These are phyloP conservation scores for Pseudogymnoascus sp. DNA, from an alignment of 2,329 filamentous ascomycete species.

Conservation along the genomic window DNA sequence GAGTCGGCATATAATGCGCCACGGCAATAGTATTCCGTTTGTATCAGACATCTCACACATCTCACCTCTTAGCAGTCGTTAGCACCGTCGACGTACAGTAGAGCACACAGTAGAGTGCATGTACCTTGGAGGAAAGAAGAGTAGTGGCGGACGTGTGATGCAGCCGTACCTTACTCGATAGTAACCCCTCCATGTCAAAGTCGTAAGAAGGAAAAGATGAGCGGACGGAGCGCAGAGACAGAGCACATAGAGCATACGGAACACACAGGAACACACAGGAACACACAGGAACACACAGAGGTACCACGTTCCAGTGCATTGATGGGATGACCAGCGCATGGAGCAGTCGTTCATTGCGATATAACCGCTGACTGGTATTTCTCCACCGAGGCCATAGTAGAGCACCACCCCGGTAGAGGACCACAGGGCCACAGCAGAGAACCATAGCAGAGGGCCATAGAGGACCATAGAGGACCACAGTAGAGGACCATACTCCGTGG, in stretches of 20 bases:
- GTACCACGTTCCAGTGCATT: slow-evolving; percentile 6
- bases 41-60: neutral
- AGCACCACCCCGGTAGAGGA: neutral
- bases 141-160: slow-evolving; percentile 1
- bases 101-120: neutral
- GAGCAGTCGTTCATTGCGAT: neutral
- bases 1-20: neutral
- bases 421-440: neutral
- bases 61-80: neutral
- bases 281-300: neutral
- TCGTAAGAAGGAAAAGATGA: neutral
- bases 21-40: neutral
- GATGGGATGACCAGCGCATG: neutral
- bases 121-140: neutral
- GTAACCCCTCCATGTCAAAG: slow-evolving; percentile 2
- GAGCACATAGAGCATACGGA: neutral
- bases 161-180: neutral
- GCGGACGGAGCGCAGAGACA: neutral
- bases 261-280: neutral
- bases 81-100: neutral
- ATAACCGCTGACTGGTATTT: neutral
- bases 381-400: neutral
- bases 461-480: neutral
- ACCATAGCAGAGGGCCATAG: neutral
- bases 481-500: neutral